Evolutionary conservation across 345 rosid genomes (phyloP).

Genomic region (Passiflora organensis): DNA sequence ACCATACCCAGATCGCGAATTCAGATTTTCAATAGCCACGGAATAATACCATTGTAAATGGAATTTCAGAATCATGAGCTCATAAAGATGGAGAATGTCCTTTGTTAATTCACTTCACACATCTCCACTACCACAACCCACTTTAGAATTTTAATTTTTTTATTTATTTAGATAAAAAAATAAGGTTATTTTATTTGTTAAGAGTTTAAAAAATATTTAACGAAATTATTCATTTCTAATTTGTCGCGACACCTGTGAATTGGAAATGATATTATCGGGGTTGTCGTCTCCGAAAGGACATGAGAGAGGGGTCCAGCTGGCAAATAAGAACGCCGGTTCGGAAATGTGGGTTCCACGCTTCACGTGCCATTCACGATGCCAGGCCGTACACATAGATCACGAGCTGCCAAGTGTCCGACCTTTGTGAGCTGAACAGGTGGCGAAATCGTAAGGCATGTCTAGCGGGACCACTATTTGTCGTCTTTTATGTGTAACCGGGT

Average conservation of each 20-base stretch:
- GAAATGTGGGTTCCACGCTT: conserved; percentile 28
- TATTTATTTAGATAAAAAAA: no score
- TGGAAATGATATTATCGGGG: no score
- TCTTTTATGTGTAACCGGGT: no score
- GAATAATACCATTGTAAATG: conserved; percentile 14
- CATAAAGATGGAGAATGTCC: conserved; percentile 1
- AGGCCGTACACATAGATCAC: not conserved
- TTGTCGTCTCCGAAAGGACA: conserved; percentile 33
- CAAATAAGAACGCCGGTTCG: conserved; percentile 12
- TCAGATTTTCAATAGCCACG: conserved; percentile 23
- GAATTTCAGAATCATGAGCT: conserved; percentile 18
- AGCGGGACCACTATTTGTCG: conserved; percentile 31
- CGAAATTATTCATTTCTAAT: no score
- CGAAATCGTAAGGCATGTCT: conserved; percentile 8
- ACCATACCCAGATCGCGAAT: no score
- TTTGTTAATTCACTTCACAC: conserved; percentile 5
- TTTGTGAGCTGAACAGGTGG: conserved; percentile 20
- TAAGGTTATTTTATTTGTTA: no score
- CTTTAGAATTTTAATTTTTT: no score
- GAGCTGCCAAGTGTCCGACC: not conserved
- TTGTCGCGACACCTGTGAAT: no score
- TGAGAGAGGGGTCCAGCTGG: conserved; percentile 33
- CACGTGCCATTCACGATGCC: conserved; percentile 40
- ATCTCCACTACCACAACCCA: not conserved
- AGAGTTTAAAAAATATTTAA: no score